Percentiles rank a stretch among this genome's conserved stretches.
These are phyloP conservation scores for Verbena officinalis DNA, from an alignment of 257 asterid species.

Conservation along the genomic window DNA sequence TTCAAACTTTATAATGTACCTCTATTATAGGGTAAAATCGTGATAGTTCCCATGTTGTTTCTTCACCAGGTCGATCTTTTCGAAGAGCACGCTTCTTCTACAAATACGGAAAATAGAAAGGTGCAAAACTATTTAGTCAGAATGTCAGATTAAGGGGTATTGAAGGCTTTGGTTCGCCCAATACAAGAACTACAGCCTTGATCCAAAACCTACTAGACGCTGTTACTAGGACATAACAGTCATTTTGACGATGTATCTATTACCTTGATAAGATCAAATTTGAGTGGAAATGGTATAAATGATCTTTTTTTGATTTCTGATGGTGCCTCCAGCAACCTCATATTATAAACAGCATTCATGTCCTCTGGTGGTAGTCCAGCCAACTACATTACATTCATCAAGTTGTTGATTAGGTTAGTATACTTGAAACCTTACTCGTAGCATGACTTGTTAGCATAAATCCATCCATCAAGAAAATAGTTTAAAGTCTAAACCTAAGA, in stretches of 20 bases:
- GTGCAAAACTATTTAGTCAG: conserved; percentile 8
- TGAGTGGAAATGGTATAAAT: conserved; percentile 50
- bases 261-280: conserved; percentile 70
- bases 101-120: conserved; percentile 14
- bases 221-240: not conserved
- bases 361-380: conserved; percentile 67
- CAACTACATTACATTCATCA: conserved; percentile 39
- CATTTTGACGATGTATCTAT: conserved; percentile 14
- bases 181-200: too few relatives aligned
- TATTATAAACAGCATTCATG: conserved; percentile 61
- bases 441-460: not conserved
- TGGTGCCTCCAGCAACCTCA: conserved; percentile 65
- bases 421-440: not conserved
- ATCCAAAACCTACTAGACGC: too few relatives aligned
- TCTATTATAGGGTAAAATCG: conserved; percentile 72
- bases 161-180: too few relatives aligned
- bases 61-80: conserved; percentile 62
- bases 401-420: not conserved
- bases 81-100: conserved; percentile 61
- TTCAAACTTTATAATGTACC: conserved; percentile 34
- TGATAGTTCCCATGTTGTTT: conserved; percentile 55
- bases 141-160: not conserved
- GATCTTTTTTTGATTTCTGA: conserved; percentile 52
- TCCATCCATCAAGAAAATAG: not conserved
- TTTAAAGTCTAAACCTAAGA: not conserved